These are phyloP conservation scores for Puccinia triticina DNA, from an alignment of 1,284 basidiomycete genomes.

Conservation along the genomic window DNA sequence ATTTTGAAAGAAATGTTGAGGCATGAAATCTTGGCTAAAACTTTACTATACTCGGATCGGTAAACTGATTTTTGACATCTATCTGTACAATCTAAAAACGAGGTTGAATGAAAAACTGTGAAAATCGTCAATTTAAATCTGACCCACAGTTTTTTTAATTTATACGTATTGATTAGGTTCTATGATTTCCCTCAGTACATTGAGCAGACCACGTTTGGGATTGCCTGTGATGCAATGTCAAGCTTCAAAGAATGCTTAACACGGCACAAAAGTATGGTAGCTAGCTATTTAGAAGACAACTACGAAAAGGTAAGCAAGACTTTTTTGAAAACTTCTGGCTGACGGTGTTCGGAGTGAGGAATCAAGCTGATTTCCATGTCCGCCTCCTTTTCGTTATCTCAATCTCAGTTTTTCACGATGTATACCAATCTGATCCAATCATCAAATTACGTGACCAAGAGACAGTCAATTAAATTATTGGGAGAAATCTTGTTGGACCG, in stretches of 20 bases:
- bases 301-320: conserved; percentile 78
- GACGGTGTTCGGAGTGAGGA: not conserved
- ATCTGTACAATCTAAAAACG: not conserved
- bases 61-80: conserved; percentile 65
- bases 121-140: conserved; percentile 3
- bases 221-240: conserved; percentile 95
- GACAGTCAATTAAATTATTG: conserved; percentile 94
- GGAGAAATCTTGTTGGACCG: conserved; percentile 97
- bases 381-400: conserved; percentile 21
- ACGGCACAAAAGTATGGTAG: conserved; percentile 94
- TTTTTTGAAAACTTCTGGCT: not conserved
- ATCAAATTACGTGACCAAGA: conserved; percentile 97
- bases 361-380: not conserved
- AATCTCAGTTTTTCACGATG: conserved; percentile 81
- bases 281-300: conserved; percentile 90
- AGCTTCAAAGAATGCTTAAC: conserved; percentile 84
- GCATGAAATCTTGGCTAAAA: conserved; percentile 87
- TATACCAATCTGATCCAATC: conserved; percentile 91
- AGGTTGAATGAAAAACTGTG: not conserved
- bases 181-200: conserved; percentile 97
- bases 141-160: conserved; percentile 18
- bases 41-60: conserved; percentile 89
- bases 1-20: conserved; percentile 95
- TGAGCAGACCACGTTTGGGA: conserved; percentile 95
- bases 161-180: conserved; percentile 68